These are phyloP conservation scores for Trichoderma semiorbis DNA, from an alignment of 2,329 filamentous ascomycete genomes.

Conservation along the genomic window DNA sequence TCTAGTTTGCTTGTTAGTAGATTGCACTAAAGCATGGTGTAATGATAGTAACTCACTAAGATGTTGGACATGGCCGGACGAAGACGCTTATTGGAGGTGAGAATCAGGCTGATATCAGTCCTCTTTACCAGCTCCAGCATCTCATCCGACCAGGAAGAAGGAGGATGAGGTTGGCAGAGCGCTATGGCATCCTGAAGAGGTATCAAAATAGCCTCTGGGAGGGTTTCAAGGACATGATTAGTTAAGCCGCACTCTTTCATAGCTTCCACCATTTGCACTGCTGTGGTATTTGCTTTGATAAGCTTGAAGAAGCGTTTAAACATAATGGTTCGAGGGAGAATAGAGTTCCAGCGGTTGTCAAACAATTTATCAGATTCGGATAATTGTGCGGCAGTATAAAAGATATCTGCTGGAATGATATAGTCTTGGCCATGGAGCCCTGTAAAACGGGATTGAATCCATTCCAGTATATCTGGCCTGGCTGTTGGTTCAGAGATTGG, in stretches of 20 bases:
- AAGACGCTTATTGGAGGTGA: constrained; percentile 42
- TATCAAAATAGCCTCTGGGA: constrained; percentile 80
- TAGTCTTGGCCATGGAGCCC: constrained; percentile 37
- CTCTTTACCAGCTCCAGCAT: constrained; percentile 75
- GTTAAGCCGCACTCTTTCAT: constrained; percentile 70
- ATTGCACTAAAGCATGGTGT: neutral
- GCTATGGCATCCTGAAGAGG: constrained; percentile 80
- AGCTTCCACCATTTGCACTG: constrained; percentile 66
- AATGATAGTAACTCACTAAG: constrained; percentile 35
- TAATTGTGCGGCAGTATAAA: constrained; percentile 38
- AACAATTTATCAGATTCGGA: constrained; percentile 35
- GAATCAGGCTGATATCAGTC: constrained; percentile 71
- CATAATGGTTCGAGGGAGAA: constrained; percentile 66
- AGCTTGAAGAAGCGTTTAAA: constrained; percentile 65
- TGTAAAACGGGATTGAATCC: constrained; percentile 49
- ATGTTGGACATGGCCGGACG: constrained; percentile 37
- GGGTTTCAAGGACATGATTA: constrained; percentile 66
- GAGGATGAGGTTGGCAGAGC: constrained; percentile 79
- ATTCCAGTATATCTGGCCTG: constrained; percentile 47
- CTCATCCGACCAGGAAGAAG: constrained; percentile 68
- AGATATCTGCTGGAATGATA: constrained; percentile 44
- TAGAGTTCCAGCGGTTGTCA: constrained; percentile 41
- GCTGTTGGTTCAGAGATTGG: constrained; percentile 33
- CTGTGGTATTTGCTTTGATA: constrained; percentile 48
- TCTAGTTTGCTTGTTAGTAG: constrained; percentile 37